Evolutionary conservation across 2,329 filamentous ascomycete genomes (phyloP).

Genomic region (Grosmannia clavigera): DNA sequence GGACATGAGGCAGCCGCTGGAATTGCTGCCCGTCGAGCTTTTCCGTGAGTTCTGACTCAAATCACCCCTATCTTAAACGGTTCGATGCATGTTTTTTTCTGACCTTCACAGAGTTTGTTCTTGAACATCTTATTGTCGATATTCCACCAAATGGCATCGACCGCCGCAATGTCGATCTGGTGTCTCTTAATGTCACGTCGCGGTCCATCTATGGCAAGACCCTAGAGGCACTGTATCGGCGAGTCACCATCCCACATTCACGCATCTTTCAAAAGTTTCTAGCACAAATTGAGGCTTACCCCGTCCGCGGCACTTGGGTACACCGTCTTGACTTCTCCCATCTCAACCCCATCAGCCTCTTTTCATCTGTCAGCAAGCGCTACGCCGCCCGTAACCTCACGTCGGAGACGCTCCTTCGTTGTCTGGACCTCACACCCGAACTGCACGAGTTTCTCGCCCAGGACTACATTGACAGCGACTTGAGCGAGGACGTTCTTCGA

Average conservation of each 20-base stretch:
- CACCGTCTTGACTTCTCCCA: conserved; percentile 74
- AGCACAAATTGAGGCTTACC: conserved; percentile 52
- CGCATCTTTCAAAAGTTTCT: conserved; percentile 74
- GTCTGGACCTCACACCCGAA: conserved; percentile 58
- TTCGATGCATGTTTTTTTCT: not conserved
- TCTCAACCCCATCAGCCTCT: conserved; percentile 69
- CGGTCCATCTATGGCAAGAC: conserved; percentile 60
- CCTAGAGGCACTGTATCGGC: conserved; percentile 61
- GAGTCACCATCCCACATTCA: conserved; percentile 74
- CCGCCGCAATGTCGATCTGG: conserved; percentile 65
- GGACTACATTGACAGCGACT: conserved; percentile 69
- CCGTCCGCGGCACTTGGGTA: conserved; percentile 60
- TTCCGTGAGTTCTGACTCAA: conserved; percentile 41
- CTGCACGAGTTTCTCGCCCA: conserved; percentile 68
- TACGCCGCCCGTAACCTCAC: conserved; percentile 66
- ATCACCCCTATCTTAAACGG: not conserved
- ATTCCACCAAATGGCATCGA: conserved; percentile 63
- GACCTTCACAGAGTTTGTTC: conserved; percentile 47
- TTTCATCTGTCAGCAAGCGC: conserved; percentile 63
- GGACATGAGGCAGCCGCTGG: conserved; percentile 26
- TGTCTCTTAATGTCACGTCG: conserved; percentile 67
- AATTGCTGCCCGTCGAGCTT: conserved; percentile 57
- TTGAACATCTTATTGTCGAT: conserved; percentile 62
- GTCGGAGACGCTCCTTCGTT: conserved; percentile 57
- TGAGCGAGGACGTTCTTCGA: conserved; percentile 53